Percentiles rank a stretch among this genome's conserved stretches.
Evolutionary conservation across 2,329 filamentous ascomycete genomes (phyloP).

Genomic region (Cordyceps sp.): DNA sequence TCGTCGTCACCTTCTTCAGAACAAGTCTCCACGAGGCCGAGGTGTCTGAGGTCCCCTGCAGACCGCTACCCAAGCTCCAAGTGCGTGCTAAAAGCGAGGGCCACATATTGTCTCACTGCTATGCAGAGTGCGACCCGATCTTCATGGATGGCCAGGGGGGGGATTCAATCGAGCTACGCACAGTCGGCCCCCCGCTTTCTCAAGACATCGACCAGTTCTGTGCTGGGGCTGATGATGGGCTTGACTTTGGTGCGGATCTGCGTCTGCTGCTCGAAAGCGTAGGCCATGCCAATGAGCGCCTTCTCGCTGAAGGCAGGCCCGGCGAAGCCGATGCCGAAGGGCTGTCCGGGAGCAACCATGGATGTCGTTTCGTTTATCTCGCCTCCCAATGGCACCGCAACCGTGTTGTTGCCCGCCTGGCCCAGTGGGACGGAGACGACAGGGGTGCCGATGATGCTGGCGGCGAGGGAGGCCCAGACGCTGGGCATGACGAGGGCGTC

Average conservation of each 20-base stretch:
- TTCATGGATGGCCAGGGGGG: too few species aligned
- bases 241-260: slow-evolving; percentile 10
- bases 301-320: slow-evolving; percentile 45
- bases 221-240: slow-evolving; percentile 5
- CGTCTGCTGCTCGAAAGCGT: slow-evolving; percentile 50
- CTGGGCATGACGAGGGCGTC: slow-evolving; percentile 43
- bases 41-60: too few species aligned
- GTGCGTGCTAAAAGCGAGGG: too few species aligned
- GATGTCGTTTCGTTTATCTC: slow-evolving; percentile 26
- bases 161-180: too few species aligned
- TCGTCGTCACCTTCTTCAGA: too few species aligned
- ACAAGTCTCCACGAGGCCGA: too few species aligned
- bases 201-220: background rate
- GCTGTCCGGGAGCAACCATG: slow-evolving; percentile 35
- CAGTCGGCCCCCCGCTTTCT: too few species aligned
- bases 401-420: too few species aligned
- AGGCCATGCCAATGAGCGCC: slow-evolving; percentile 45
- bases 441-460: slow-evolving; percentile 40
- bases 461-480: slow-evolving; percentile 28
- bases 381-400: slow-evolving; percentile 24
- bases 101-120: too few species aligned
- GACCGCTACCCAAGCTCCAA: too few species aligned
- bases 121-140: too few species aligned
- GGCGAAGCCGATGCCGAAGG: slow-evolving; percentile 45
- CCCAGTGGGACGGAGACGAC: slow-evolving; percentile 48